Percentiles rank a stretch among this genome's conserved stretches.
Evolutionary conservation across 75 land plant species (phyloP).

Genomic region (Chamaecyparis obtusa): DNA sequence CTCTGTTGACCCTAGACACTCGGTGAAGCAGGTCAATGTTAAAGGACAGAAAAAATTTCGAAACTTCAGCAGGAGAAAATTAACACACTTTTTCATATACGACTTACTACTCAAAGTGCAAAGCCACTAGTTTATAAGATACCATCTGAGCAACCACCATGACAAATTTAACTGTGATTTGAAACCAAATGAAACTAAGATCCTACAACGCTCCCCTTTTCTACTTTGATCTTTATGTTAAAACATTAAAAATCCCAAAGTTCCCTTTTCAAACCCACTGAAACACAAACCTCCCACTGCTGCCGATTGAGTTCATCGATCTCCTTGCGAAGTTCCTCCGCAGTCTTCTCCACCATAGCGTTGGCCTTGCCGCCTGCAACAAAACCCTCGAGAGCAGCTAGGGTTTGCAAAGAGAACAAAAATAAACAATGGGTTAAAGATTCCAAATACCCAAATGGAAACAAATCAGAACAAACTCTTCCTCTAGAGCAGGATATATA

Average conservation of each 20-base stretch:
- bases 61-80: neutral
- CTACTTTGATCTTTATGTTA: neutral
- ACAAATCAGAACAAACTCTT: neutral
- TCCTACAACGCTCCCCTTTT: neutral
- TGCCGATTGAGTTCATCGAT: constrained; percentile 92
- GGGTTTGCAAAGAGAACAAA: neutral
- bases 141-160: neutral
- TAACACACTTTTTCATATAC: neutral
- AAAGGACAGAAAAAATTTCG: neutral
- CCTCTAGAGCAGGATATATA: no score
- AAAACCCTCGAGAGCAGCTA: neutral
- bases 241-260: neutral
- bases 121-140: neutral
- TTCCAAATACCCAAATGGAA: neutral
- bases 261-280: neutral
- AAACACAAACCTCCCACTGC: constrained; percentile 69
- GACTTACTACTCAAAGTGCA: neutral
- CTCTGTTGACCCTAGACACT: neutral
- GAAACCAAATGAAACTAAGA: neutral
- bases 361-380: constrained; percentile 33
- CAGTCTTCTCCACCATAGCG: constrained; percentile 66
- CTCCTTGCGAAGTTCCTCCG: constrained; percentile 86
- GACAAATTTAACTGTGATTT: neutral
- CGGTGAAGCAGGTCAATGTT: neutral
- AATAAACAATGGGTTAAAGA: neutral